These are phyloP conservation scores for Esteya vermicola DNA, from an alignment of 2,329 filamentous ascomycete species.

Conservation along the genomic window DNA sequence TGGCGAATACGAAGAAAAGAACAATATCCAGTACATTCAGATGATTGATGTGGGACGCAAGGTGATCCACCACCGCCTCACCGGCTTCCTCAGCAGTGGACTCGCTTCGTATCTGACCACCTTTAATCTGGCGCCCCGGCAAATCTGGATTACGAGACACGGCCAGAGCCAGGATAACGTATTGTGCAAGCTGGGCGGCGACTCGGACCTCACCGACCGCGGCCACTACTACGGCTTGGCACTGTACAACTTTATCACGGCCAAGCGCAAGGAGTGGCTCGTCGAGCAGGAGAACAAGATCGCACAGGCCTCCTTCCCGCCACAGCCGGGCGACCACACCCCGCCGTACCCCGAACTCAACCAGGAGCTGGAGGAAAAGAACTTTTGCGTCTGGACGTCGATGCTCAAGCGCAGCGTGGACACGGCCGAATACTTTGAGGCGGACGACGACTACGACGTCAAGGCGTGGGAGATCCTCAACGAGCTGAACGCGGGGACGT, in stretches of 20 bases:
- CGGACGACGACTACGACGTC: constrained; percentile 85
- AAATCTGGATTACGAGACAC: constrained; percentile 97
- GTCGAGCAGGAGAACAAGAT: constrained; percentile 67
- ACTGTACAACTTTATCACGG: constrained; percentile 70
- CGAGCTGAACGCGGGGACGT: constrained; percentile 82
- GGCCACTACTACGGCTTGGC: constrained; percentile 67
- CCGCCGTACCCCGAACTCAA: constrained; percentile 84
- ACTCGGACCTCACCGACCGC: constrained; percentile 70
- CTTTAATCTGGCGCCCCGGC: constrained; percentile 87
- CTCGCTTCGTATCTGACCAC: constrained; percentile 92
- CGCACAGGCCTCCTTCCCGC: constrained; percentile 70
- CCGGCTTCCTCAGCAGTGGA: constrained; percentile 81
- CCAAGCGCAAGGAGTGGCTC: constrained; percentile 70
- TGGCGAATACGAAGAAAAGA: constrained; percentile 77
- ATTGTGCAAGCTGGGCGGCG: constrained; percentile 76
- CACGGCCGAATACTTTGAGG: constrained; percentile 77
- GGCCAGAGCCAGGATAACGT: constrained; percentile 85
- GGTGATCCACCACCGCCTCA: constrained; percentile 76
- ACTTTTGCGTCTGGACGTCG: constrained; percentile 96
- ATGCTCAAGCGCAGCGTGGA: constrained; percentile 88
- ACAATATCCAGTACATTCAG: constrained; percentile 88
- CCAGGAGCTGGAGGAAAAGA: constrained; percentile 59
- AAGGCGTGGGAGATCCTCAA: constrained; percentile 98
- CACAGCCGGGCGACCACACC: constrained; percentile 77
- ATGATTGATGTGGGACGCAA: constrained; percentile 98